Evolutionary conservation across 2,329 filamentous ascomycete genomes (phyloP).

Genomic region (Scedosporium apiospermum): DNA sequence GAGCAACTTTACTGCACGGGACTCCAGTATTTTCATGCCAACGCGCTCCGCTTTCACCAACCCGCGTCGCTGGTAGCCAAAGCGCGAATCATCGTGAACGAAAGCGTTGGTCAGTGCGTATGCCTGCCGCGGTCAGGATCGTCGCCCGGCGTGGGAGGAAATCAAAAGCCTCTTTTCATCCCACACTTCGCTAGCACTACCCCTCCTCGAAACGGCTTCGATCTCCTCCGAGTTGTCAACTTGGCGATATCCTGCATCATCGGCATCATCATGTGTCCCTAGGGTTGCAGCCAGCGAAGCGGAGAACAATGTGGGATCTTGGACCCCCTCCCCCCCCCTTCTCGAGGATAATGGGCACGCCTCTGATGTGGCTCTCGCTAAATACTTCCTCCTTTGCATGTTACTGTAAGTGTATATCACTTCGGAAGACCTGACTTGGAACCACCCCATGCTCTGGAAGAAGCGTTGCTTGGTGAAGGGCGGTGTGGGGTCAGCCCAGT

Average conservation of each 20-base stretch:
- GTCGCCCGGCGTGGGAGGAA: not conserved
- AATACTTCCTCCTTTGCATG: not conserved
- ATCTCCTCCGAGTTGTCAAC: not conserved
- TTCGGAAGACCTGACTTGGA: not conserved
- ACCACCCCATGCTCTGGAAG: not conserved
- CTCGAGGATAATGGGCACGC: not conserved
- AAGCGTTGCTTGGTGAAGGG: not conserved
- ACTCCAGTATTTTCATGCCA: not conserved
- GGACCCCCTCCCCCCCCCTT: not conserved
- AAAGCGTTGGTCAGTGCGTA: not conserved
- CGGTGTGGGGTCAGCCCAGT: not conserved
- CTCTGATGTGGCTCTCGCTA: not conserved
- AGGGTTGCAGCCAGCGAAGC: not conserved
- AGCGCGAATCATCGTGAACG: not conserved
- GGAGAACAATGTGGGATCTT: not conserved
- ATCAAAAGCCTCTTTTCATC: not conserved
- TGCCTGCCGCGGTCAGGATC: not conserved
- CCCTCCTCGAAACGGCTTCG: not conserved
- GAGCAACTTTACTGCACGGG: not conserved
- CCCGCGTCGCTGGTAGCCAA: not conserved
- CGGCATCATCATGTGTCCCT: not conserved
- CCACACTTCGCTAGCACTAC: not conserved
- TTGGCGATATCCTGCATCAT: not conserved
- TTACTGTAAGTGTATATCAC: not conserved
- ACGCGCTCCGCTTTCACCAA: not conserved